Conservation (phyloP, 2,329 filamentous ascomycete species). For the Samsoniella hepiali region DNA sequence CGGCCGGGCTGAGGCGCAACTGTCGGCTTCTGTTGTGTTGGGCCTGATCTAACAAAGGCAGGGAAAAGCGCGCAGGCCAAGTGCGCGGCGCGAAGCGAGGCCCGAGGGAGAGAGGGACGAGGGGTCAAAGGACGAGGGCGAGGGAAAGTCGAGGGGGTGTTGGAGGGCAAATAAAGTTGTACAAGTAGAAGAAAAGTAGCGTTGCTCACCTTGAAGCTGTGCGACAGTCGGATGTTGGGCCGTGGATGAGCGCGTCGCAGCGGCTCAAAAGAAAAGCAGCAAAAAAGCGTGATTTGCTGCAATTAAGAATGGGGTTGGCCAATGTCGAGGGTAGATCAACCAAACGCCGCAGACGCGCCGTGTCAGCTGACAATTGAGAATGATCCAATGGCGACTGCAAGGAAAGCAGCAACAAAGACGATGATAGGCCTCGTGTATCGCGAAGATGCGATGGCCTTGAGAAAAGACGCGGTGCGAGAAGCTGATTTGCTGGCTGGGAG, state of each 20-base stretch:
- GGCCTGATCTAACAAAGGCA: not conserved
- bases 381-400: constrained; percentile 47
- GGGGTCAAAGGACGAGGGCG: not conserved
- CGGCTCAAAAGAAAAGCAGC: constrained; percentile 8
- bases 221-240: constrained; percentile 15
- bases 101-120: not conserved
- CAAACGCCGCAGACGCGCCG: constrained; percentile 33
- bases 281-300: constrained; percentile 16
- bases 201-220: constrained; percentile 15
- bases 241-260: constrained; percentile 15
- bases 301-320: not conserved
- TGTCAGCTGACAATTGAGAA: constrained; percentile 50
- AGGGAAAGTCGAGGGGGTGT: not conserved
- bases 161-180: not conserved
- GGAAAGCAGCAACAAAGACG: constrained; percentile 34
- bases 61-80: constrained; percentile 18
- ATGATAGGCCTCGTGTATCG: constrained; percentile 51
- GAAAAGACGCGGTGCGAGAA: constrained; percentile 19
- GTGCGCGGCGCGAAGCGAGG: constrained; percentile 15
- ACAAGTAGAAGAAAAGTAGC: not conserved
- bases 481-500: constrained; percentile 19
- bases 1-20: constrained; percentile 1
- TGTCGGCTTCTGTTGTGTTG: constrained; percentile 14
- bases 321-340: constrained; percentile 26
- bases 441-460: constrained; percentile 32